These are phyloP conservation scores for Chrysosporium keratinophilum DNA, from an alignment of 2,329 filamentous ascomycete species.

Conservation along the genomic window DNA sequence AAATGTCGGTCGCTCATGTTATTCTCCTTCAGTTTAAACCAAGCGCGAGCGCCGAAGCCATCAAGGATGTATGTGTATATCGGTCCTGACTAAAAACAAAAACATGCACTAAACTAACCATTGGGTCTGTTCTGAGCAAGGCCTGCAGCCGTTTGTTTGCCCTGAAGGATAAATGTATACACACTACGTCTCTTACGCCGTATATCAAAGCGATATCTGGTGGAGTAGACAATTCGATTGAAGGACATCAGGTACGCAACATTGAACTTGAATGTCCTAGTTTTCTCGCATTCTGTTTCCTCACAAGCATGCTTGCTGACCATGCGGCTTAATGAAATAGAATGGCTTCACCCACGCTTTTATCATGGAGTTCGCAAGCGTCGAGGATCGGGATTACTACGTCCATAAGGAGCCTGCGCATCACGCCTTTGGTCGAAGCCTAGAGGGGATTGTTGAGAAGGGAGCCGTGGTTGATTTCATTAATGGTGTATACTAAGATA, in stretches of 20 bases:
- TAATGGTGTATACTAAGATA: neutral
- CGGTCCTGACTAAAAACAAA: too few relatives aligned
- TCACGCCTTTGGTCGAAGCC: neutral
- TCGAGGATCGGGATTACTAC: neutral
- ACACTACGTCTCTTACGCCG: slow-evolving; percentile 47
- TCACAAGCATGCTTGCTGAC: too few relatives aligned
- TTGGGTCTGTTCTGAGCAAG: slow-evolving; percentile 29
- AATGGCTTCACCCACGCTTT: neutral
- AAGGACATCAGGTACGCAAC: slow-evolving; percentile 47
- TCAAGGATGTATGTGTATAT: slow-evolving; percentile 42
- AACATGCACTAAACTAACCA: neutral
- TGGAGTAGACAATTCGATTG: slow-evolving; percentile 52
- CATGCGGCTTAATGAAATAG: neutral
- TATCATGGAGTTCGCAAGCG: neutral
- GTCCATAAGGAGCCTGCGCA: neutral
- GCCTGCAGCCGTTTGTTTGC: slow-evolving; percentile 47
- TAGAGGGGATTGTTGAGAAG: neutral
- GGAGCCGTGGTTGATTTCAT: neutral
- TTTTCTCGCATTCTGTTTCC: too few relatives aligned
- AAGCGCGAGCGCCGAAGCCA: slow-evolving; percentile 37
- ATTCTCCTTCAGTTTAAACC: slow-evolving; percentile 58
- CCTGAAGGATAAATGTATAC: slow-evolving; percentile 49
- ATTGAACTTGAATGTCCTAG: too few relatives aligned
- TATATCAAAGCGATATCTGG: slow-evolving; percentile 52
- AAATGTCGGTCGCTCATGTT: slow-evolving; percentile 57